Conservation (phyloP, 108 stramenopile species). For the Bacterosira constricta region DNA sequence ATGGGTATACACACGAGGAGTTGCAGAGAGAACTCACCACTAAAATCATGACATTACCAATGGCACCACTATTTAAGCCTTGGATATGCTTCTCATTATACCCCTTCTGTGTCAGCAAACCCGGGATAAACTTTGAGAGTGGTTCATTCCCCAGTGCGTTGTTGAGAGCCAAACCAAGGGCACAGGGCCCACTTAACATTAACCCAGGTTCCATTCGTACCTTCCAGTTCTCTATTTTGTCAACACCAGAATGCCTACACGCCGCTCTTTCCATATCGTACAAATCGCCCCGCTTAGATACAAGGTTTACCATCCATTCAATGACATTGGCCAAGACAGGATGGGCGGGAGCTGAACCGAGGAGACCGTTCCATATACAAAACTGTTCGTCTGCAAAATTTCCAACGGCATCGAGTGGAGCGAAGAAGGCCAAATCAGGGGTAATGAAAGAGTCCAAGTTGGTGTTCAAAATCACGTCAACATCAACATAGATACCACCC, state of each 20-base stretch:
- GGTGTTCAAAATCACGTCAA: constrained; percentile 65
- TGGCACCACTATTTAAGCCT: constrained; percentile 17
- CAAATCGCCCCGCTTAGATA: constrained; percentile 47
- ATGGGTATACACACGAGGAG: not conserved
- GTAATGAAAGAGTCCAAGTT: constrained; percentile 60
- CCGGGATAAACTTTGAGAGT: constrained; percentile 40
- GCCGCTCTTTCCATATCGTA: constrained; percentile 58
- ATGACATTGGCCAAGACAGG: constrained; percentile 57
- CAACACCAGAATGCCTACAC: constrained; percentile 30
- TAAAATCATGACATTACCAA: constrained; percentile 49
- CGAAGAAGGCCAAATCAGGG: constrained; percentile 57
- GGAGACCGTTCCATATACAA: constrained; percentile 67
- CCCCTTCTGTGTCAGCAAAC: constrained; percentile 18
- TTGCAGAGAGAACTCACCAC: constrained; percentile 25
- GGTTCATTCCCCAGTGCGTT: constrained; percentile 53
- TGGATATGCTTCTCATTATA: constrained; percentile 16
- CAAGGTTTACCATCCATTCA: constrained; percentile 59
- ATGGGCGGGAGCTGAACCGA: constrained; percentile 65
- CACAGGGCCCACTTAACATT: constrained; percentile 61
- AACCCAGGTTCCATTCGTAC: constrained; percentile 42
- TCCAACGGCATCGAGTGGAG: constrained; percentile 57
- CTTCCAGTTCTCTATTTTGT: constrained; percentile 56
- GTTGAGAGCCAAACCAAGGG: constrained; percentile 57
- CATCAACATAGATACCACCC: constrained; percentile 66
- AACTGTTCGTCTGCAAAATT: constrained; percentile 48